phyloP scores from a whole-genome alignment of 2,329 filamentous ascomycete species.

The Byssoonygena ceratinophila region DNA sequence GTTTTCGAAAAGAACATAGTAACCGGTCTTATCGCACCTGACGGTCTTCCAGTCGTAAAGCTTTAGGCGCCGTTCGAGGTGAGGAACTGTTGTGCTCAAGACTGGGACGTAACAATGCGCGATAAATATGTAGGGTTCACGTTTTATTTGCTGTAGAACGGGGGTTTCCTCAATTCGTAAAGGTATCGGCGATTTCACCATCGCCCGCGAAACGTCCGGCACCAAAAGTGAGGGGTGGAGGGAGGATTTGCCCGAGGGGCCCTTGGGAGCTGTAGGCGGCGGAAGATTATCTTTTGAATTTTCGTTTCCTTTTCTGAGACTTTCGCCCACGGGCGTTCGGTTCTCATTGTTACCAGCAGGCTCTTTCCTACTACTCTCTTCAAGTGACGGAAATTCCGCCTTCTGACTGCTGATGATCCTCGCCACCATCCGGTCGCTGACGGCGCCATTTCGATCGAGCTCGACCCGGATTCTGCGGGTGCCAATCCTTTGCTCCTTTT shows the following conservation, averaged over 20 bases:
- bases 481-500: constrained; percentile 71
- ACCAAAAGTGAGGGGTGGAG: constrained; percentile 19
- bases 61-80: constrained; percentile 82
- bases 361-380: constrained; percentile 24
- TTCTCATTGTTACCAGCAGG: constrained; percentile 11
- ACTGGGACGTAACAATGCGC: constrained; percentile 79
- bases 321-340: background rate
- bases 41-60: constrained; percentile 72
- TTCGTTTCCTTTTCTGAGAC: constrained; percentile 7
- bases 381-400: constrained; percentile 16
- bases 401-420: constrained; percentile 59
- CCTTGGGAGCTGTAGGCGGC: constrained; percentile 77
- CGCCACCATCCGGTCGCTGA: constrained; percentile 68
- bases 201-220: constrained; percentile 28
- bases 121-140: constrained; percentile 83
- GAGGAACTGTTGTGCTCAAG: constrained; percentile 70
- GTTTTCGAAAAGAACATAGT: constrained; percentile 83
- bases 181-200: constrained; percentile 29
- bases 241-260: constrained; percentile 54
- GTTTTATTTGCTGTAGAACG: constrained; percentile 58
- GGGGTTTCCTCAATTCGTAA: constrained; percentile 54
- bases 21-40: constrained; percentile 72
- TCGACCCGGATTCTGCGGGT: constrained; percentile 68
- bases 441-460: constrained; percentile 76
- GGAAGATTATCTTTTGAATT: constrained; percentile 35